A percentile compares a stretch with the other conserved stretches of the same genome.
phyloP scores from a whole-genome alignment of 2,329 filamentous ascomycete genomes.

The Parastagonospora avenae region DNA sequence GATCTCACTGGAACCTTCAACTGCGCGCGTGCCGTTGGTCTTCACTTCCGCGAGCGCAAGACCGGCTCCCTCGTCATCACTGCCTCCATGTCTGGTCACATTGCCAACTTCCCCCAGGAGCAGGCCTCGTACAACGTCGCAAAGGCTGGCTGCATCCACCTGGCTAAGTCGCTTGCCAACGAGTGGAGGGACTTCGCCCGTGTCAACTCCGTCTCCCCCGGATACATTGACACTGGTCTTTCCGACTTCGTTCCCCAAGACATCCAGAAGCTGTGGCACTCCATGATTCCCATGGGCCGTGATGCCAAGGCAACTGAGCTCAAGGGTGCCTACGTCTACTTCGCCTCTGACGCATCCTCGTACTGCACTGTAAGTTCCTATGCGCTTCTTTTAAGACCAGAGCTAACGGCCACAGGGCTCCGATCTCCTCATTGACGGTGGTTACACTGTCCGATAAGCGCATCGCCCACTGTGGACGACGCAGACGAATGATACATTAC shows the following conservation, averaged over 20 bases:
- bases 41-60: constrained; percentile 72
- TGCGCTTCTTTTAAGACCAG: constrained; percentile 26
- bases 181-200: constrained; percentile 73
- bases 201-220: constrained; percentile 70
- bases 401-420: constrained; percentile 50
- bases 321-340: constrained; percentile 81
- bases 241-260: constrained; percentile 70
- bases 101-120: constrained; percentile 82
- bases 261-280: constrained; percentile 74
- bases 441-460: constrained; percentile 60
- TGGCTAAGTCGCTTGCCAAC: constrained; percentile 68
- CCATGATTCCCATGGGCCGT: constrained; percentile 80
- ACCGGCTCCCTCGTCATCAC: constrained; percentile 70
- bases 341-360: constrained; percentile 80
- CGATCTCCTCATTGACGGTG: constrained; percentile 77
- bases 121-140: constrained; percentile 57
- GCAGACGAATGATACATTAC: constrained; percentile 14
- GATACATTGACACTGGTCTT: constrained; percentile 71
- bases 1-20: constrained; percentile 89
- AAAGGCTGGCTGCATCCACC: constrained; percentile 70
- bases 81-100: constrained; percentile 76
- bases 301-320: constrained; percentile 77
- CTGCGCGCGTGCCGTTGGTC: constrained; percentile 86
- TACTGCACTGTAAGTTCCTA: constrained; percentile 69
- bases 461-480: constrained; percentile 18